Conservation (phyloP, 1,284 basidiomycete genomes). For the Ustilago nuda region DNA sequence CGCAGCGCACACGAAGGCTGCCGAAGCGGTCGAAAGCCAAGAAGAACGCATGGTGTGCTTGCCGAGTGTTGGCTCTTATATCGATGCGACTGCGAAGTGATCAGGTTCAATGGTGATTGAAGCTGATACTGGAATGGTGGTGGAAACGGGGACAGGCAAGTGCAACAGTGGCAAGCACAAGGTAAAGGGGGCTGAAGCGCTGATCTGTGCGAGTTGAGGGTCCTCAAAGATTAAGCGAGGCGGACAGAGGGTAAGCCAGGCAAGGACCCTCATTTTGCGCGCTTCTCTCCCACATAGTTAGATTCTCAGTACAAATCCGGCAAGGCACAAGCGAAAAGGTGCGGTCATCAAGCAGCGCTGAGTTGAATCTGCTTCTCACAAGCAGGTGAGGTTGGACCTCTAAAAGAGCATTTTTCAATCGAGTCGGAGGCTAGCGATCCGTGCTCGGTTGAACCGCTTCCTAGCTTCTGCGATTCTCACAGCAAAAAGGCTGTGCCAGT, state of each 20-base stretch:
- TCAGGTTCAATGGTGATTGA: not conserved
- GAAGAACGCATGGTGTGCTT: constrained; percentile 51
- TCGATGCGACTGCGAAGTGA: not conserved
- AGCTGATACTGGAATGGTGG: constrained; percentile 13
- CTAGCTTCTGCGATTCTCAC: not conserved
- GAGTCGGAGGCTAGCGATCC: constrained; percentile 30
- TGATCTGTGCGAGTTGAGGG: constrained; percentile 31
- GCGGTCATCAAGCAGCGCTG: constrained; percentile 37
- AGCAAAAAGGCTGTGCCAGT: not conserved
- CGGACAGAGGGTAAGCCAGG: not conserved
- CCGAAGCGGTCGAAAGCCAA: constrained; percentile 61
- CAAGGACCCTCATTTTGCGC: constrained; percentile 22
- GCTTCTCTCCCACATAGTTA: not conserved
- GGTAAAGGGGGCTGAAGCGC: constrained; percentile 20
- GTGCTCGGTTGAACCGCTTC: constrained; percentile 15
- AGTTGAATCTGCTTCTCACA: not conserved
- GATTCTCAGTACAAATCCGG: constrained; percentile 22
- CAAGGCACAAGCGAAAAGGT: constrained; percentile 13
- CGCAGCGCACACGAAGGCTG: constrained; percentile 58
- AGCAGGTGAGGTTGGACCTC: too few species aligned
- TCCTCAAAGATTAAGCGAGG: constrained; percentile 9
- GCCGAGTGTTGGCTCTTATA: constrained; percentile 10
- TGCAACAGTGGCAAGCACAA: constrained; percentile 1
- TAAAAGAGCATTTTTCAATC: too few species aligned
- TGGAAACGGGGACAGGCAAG: not conserved